Base-by-base conservation (phyloP, 441 rosid species). In the Arabidopsis lyrata region DNA sequence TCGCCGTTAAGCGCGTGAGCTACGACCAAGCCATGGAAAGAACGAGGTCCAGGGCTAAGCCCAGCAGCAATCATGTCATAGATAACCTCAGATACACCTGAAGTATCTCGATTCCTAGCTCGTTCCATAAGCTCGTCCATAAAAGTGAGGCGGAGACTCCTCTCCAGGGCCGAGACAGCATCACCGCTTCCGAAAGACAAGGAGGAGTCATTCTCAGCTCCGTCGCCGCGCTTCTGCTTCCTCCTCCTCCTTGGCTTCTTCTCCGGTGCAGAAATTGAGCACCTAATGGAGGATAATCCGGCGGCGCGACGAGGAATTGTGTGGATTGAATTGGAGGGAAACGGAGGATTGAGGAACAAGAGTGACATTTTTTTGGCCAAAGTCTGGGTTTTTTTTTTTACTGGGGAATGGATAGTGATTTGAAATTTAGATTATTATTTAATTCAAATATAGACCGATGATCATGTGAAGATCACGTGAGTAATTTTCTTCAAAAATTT, bases 31-130 rank as follows among this genome's bases (percentile, higher is more conserved):
- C 99, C 99, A 72, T 95, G 99, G 69, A 88, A 95, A 34, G 99
- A 90, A 77, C 97, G 89, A 5, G 97, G 97, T 16, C 99, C 97
- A 22, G 99, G 97, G 77, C 57, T 78, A 49, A 95, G 85, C 14
- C 99, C 99, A 44, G 97, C 97, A 10, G 99, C 97, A 59, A 95
- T 75, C 99, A 95, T 95, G 79, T 95, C 99, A 60, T 89, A 90
- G 55, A 95, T 88, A 80, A 90, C 92, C 11, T 89, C 90, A 0
- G 90, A 83, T 5, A 89, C 99, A 8, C 89, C 94, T 32, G 70
- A 41, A 1, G 87, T 22, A 39, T 95, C 96, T 5, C 90, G 81
- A 63, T 82, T 86, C 85, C 97, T 81, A 0, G 99, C 91, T 61
- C 87, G 87, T 31, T 74, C 83, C 97, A 89, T 92, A 76, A 95